phyloP scores from a whole-genome alignment of 352 stramenopile species.

The Globisporangium paddicum region DNA sequence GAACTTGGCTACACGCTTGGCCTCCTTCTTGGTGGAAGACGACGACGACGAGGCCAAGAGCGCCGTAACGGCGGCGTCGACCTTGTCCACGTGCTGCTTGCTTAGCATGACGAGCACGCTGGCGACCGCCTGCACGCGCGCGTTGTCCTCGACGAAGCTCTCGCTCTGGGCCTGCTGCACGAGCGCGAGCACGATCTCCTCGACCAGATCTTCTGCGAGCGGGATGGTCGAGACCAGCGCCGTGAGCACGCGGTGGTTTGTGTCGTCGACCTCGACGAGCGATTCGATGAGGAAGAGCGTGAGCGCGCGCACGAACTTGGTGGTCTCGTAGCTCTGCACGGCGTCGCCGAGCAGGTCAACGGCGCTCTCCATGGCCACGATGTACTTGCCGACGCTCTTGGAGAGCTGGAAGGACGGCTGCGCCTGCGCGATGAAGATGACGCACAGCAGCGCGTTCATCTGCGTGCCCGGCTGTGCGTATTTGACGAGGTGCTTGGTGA shows the following conservation, averaged over 20 bases:
- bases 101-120: constrained; percentile 41
- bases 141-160: constrained; percentile 32
- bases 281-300: constrained; percentile 43
- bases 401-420: constrained; percentile 65
- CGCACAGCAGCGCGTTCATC: constrained; percentile 70
- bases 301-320: constrained; percentile 64
- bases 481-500: constrained; percentile 76
- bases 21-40: constrained; percentile 33
- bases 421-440: constrained; percentile 71
- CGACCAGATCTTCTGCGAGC: constrained; percentile 39
- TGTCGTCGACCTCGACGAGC: constrained; percentile 33
- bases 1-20: constrained; percentile 58
- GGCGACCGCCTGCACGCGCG: constrained; percentile 40
- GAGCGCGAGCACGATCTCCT: constrained; percentile 46
- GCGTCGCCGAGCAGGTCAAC: constrained; percentile 62
- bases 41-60: constrained; percentile 18
- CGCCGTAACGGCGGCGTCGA: constrained; percentile 35
- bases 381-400: constrained; percentile 49
- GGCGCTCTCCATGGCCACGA: constrained; percentile 63
- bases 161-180: constrained; percentile 35
- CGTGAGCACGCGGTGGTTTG: constrained; percentile 29
- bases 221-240: constrained; percentile 37
- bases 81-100: constrained; percentile 53
- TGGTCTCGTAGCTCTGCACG: constrained; percentile 62
- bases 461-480: constrained; percentile 59